phyloP scores from a whole-genome alignment of 1,284 basidiomycete genomes.

The Cryptococcus amylolentus region DNA sequence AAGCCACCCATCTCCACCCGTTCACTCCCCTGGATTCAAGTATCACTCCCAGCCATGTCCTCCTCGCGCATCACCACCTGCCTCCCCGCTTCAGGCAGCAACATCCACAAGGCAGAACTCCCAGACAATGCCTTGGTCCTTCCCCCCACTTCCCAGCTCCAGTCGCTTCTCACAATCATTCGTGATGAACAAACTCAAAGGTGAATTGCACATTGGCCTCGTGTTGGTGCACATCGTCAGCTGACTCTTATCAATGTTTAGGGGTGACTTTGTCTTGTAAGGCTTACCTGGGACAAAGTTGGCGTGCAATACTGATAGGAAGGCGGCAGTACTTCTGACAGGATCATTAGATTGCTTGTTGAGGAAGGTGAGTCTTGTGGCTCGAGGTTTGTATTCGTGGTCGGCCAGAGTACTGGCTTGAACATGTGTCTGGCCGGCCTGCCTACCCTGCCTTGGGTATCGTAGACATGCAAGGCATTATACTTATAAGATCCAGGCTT shows the following conservation, averaged over 20 bases:
- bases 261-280: constrained; percentile 94
- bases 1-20: not conserved
- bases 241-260: constrained; percentile 25
- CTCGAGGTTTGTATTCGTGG: too few species aligned
- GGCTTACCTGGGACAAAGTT: constrained; percentile 4
- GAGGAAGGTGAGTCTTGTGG: constrained; percentile 54
- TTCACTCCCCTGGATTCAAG: not conserved
- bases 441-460: too few species aligned
- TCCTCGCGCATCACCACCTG: constrained; percentile 21
- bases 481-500: constrained; percentile 59
- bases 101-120: constrained; percentile 35
- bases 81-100: constrained; percentile 33
- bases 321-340: constrained; percentile 58
- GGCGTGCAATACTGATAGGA: not conserved
- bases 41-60: constrained; percentile 8
- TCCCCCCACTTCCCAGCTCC: constrained; percentile 73
- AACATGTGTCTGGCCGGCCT: too few species aligned
- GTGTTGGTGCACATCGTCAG: not conserved
- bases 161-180: constrained; percentile 94
- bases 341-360: constrained; percentile 60
- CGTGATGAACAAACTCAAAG: constrained; percentile 71
- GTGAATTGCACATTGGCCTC: constrained; percentile 23
- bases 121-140: constrained; percentile 45
- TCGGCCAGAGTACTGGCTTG: too few species aligned
- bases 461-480: not conserved